Base-by-base conservation (phyloP, 116 monocot genomes). In the Dioscorea cayenensis region DNA sequence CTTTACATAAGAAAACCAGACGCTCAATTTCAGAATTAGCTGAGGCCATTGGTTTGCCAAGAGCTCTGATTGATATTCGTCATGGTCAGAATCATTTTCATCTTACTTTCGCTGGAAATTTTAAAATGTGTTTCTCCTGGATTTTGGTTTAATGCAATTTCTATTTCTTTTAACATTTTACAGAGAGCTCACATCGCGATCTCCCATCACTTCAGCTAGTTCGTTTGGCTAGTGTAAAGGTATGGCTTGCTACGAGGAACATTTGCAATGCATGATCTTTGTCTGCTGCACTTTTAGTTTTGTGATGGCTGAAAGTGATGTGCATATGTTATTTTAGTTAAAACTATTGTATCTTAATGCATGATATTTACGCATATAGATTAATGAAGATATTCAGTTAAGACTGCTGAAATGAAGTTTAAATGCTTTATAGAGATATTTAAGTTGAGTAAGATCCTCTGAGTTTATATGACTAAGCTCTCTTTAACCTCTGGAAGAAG, bases 11-110 rank as follows among this genome's bases (percentile, higher is more conserved):
- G 75, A 89, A 82, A 82, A 90, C 84, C 64, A 83, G 84, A 36
- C 71, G 67, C 18, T 93, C 97, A 29, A 93, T 99, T 81, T 88
- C 88, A 20, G 70, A 89, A 49, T 62, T 99, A 78, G 90, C 97
- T 51, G 86, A 85, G 73, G 88, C 84, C 65, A 70, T 89, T 86
- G 94, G 94, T 51, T 85, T 99, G 36, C 97, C 97, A 65, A 81
- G 97, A 69, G 83, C 84, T 71, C 70, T 99, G 71, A 86, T 99
- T 66, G 97, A 99, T 66, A 93, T 99, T 76, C 97, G 97, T 68
- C 97, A 99, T 83, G 97, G 97, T 99, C 21, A 65, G 83, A 28
- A 25, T 52, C 32, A 32, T 19, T 48, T 74, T 79, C 17, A 12
- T 59, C 50, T 60, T 43, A 43, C 8, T 43, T 32, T 43, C 11